Conservation (phyloP, 495 filamentous ascomycete genomes). For the Xanthoparmelia taractica region DNA sequence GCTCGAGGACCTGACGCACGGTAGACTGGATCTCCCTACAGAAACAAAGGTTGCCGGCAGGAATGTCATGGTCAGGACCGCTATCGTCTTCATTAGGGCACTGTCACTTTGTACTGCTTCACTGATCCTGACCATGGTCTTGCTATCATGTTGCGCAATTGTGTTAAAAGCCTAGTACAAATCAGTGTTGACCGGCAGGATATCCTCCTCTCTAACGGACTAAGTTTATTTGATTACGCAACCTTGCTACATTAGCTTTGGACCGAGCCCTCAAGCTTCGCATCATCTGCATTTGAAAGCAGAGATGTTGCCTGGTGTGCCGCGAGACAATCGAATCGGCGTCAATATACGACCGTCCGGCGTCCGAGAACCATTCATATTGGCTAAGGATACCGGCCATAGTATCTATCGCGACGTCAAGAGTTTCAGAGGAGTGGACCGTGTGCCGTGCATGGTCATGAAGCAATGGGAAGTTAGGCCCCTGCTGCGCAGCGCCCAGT, state of each 20-base stretch:
- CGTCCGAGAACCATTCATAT: conserved; percentile 22
- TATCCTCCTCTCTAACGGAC: conserved; percentile 17
- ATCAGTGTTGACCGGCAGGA: conserved; percentile 24
- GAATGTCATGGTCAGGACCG: conserved; percentile 33
- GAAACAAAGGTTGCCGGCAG: conserved; percentile 37
- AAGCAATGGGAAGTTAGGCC: conserved; percentile 35
- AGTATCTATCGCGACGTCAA: conserved; percentile 35
- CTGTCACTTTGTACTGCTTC: conserved; percentile 35
- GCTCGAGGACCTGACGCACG: neutral
- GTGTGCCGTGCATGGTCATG: conserved; percentile 45
- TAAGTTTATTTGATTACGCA: conserved; percentile 42
- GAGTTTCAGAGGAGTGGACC: conserved; percentile 40
- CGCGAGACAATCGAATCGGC: conserved; percentile 4
- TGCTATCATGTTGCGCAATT: conserved; percentile 35
- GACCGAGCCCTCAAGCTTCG: conserved; percentile 35
- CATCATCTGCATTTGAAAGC: conserved; percentile 34
- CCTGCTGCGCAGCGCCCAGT: conserved; percentile 10
- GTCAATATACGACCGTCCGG: conserved; percentile 10
- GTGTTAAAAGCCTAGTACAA: conserved; percentile 34
- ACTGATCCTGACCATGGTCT: conserved; percentile 32
- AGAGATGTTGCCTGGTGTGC: conserved; percentile 27
- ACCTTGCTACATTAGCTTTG: conserved; percentile 34
- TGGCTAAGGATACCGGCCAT: conserved; percentile 32
- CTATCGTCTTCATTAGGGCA: conserved; percentile 33
- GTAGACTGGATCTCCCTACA: conserved; percentile 9